A percentile compares a stretch with the other conserved stretches of the same genome.
phyloP scores from a whole-genome alignment of 1,284 basidiomycete species.

The Leccinum cinnamomeum region DNA sequence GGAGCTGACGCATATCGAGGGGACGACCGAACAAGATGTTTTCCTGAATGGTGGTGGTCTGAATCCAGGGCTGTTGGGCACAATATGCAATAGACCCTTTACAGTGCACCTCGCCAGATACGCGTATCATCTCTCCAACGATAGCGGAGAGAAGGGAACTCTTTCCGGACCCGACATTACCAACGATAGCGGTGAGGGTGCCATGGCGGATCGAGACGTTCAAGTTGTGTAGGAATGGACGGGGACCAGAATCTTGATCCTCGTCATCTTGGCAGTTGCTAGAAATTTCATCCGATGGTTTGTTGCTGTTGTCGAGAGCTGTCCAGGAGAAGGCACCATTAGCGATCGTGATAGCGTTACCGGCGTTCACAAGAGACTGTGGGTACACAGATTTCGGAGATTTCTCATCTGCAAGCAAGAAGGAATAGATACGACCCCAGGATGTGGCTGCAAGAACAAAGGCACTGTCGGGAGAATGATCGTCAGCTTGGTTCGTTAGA shows the following conservation, averaged over 20 bases:
- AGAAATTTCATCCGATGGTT: constrained; percentile 7
- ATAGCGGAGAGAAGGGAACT: constrained; percentile 45
- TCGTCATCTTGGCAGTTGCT: constrained; percentile 13
- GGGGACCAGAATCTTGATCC: constrained; percentile 13
- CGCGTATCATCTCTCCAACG: constrained; percentile 53
- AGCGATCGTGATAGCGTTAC: constrained; percentile 22
- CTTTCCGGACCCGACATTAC: constrained; percentile 41
- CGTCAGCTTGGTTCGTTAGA: not conserved
- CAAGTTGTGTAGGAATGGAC: constrained; percentile 39
- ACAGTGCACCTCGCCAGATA: constrained; percentile 51
- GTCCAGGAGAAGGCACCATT: constrained; percentile 30
- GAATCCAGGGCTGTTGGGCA: constrained; percentile 61
- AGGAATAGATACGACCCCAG: constrained; percentile 30
- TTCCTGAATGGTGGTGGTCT: constrained; percentile 39
- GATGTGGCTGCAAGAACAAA: constrained; percentile 37
- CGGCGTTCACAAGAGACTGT: constrained; percentile 10
- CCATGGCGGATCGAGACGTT: constrained; percentile 47
- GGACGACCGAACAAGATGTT: constrained; percentile 59
- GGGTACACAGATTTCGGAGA: constrained; percentile 2
- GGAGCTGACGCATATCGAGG: constrained; percentile 39
- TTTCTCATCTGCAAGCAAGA: constrained; percentile 31
- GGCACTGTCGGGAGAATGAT: constrained; percentile 25
- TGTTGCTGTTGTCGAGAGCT: constrained; percentile 6
- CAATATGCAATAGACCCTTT: constrained; percentile 55
- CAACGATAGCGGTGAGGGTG: constrained; percentile 52